Evolutionary conservation across 75 land plant species (phyloP), one percentile per base, ranked within the genome.

Genomic region (Cunninghamia lanceolata): DNA sequence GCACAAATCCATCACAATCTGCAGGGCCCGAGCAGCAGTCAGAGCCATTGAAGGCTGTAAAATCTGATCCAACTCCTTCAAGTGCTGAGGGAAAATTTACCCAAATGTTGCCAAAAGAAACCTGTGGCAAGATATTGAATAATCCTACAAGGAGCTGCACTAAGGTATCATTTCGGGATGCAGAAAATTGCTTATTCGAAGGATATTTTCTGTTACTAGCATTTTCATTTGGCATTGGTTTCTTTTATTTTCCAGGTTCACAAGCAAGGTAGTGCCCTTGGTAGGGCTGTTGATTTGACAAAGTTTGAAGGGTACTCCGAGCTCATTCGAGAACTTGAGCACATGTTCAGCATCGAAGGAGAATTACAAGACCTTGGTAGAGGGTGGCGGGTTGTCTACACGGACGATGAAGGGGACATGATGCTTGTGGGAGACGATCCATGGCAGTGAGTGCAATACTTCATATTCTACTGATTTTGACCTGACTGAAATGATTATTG

Each of bases 381-480:
- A 88, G 94, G 88, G 78, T 96, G 98, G 98, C 86, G 91, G 45
- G 84, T 96, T 82, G n/a, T n/a, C n/a, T n/a, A n/a, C n/a, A n/a
- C n/a, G n/a, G n/a, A n/a, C 81, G 90, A 94, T 89, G 97, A 97
- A 91, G 95, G 92, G 45, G 97, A 95, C 82, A 93, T 94, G 93
- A 97, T 97, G 93, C 97, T 94, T 83, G 99, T 95, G 80, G 97
- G n/a, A n/a, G n/a, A n/a, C n/a, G n/a, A n/a, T n/a, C n/a, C n/a
- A n/a, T n/a, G n/a, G n/a, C n/a, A n/a, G n/a, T n/a, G n/a, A n/a
- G n/a, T n/a, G n/a, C n/a, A n/a, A n/a, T n/a, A n/a, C n/a, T n/a
- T n/a, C n/a, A n/a, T n/a, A n/a, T n/a, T n/a, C n/a, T n/a, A n/a
- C n/a, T n/a, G n/a, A n/a, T n/a, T n/a, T n/a, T n/a, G n/a, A n/a